Evolutionary conservation across 2,329 filamentous ascomycete species (phyloP), one percentile per base, ranked within the genome.

Genomic region (Aspergillus sclerotialis): DNA sequence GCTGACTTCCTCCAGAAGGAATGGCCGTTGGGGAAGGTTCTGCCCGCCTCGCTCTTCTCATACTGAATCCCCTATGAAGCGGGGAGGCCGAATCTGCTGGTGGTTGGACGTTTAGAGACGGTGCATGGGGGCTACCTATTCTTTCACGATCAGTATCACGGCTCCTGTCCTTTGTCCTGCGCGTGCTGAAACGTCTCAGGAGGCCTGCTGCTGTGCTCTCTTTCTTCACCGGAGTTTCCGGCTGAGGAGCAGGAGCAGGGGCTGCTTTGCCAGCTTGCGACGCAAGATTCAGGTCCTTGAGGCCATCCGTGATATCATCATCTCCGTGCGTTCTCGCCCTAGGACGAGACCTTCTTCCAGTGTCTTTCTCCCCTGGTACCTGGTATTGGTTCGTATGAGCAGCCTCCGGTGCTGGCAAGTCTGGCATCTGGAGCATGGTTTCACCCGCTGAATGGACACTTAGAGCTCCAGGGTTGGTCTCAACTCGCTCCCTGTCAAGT

Each of bases 301-400:
- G 65, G 6, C 73, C 73, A 31, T 94, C 85, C 1, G 80, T 74
- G 8, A 86, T 75, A 38, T 98, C 92, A 43, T 96, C 90, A 60
- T 96, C 92, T 11, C 90, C 92, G 53, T 96, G 90, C 0, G 92
- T 96, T 45, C 92, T 76, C 23, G 92, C 88, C 31, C 92, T 76
- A 6, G 89, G 87, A 32, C 92, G 75, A 21, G 85, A 82, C 39
- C 90, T 75, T 28, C 86, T 85, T 28, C 88, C 86, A 1, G 85
- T 92, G 8, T 85, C 81, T 54, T 81, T 89, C 61, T 94, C 88
- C 12, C 89, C 89, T 0, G 86, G 80, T 73, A 94, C 82, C 57
- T 95, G 89, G 54, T 92, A 94, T 15, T 83, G 72, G 50, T 96
- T 96, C 11, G 89, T 96, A 59, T 95, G 81, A 7, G 89, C 92